Conservation (phyloP, 2,329 filamentous ascomycete species). For the Pseudogymnoascus sp. region DNA sequence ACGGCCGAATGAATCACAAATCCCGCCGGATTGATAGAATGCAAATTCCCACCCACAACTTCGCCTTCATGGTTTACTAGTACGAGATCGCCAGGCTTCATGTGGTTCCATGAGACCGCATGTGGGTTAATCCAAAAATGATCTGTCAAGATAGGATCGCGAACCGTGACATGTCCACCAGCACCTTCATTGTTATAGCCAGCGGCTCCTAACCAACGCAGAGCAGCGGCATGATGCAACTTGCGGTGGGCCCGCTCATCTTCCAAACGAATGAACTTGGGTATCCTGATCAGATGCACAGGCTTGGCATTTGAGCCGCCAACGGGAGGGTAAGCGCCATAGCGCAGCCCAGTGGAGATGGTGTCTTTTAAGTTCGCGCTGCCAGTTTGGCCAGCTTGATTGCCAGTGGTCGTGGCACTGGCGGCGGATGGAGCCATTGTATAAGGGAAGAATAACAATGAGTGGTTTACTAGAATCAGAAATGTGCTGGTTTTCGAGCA, state of each 20-base stretch:
- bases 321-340: too few relatives aligned
- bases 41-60: slow-evolving; percentile 52
- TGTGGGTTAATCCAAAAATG: slow-evolving; percentile 25
- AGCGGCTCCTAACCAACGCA: slow-evolving; percentile 18
- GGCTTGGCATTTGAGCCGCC: too few relatives aligned
- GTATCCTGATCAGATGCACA: slow-evolving; percentile 2
- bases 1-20: slow-evolving; percentile 40
- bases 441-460: too few relatives aligned
- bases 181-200: slow-evolving; percentile 44
- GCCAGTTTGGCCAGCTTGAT: too few relatives aligned
- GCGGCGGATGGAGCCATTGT: too few relatives aligned
- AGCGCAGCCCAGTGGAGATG: too few relatives aligned
- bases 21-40: slow-evolving; percentile 36
- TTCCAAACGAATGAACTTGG: slow-evolving; percentile 20
- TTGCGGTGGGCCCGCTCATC: slow-evolving; percentile 22
- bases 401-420: too few relatives aligned
- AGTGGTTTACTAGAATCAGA: too few relatives aligned
- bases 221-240: slow-evolving; percentile 23
- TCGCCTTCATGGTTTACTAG: slow-evolving; percentile 52
- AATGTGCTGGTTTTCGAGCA: too few relatives aligned
- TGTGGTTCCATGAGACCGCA: too few relatives aligned
- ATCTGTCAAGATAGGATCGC: slow-evolving; percentile 32
- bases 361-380: too few relatives aligned
- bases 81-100: slow-evolving; percentile 53
- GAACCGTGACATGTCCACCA: slow-evolving; percentile 52